A percentile compares a stretch with the other conserved stretches of the same genome.
Evolutionary conservation across 1,139 yeast species (phyloP).

Genomic region (Diutina rugosa): DNA sequence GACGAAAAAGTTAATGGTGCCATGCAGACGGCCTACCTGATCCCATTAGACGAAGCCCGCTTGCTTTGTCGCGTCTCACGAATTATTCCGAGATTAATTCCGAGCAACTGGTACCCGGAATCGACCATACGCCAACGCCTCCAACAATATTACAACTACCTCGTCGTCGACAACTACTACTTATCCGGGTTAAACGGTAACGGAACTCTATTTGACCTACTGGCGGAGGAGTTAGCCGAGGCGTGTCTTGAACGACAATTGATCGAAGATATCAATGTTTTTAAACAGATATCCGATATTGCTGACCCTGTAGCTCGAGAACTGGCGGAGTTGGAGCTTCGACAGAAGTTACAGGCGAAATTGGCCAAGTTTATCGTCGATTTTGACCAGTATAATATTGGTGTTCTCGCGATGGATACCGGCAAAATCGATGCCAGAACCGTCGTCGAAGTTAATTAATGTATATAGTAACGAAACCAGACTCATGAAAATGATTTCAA

Average conservation of each 20-base stretch:
- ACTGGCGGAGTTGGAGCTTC: slow-evolving; percentile 4
- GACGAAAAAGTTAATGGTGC: slow-evolving; percentile 10
- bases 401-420: slow-evolving; percentile 16
- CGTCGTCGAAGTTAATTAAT: too few species aligned
- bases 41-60: slow-evolving; percentile 23
- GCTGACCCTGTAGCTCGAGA: slow-evolving; percentile 5
- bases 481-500: too few species aligned
- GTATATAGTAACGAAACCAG: too few species aligned
- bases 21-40: slow-evolving; percentile 28
- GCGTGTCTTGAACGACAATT: slow-evolving; percentile 41
- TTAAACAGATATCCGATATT: slow-evolving; percentile 6
- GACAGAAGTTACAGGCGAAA: slow-evolving; percentile 13
- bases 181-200: slow-evolving; percentile 24
- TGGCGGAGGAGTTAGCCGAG: slow-evolving; percentile 27
- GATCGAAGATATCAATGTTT: slow-evolving; percentile 14
- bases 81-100: slow-evolving; percentile 27
- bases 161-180: slow-evolving; percentile 39
- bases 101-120: slow-evolving; percentile 23
- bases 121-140: slow-evolving; percentile 23
- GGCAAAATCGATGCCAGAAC: too few species aligned
- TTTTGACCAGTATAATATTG: slow-evolving; percentile 21
- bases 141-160: slow-evolving; percentile 26
- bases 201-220: slow-evolving; percentile 38
- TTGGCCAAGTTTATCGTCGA: slow-evolving; percentile 21
- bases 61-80: slow-evolving; percentile 21